Percentiles rank a stretch among this genome's conserved stretches.
Conservation (phyloP, 164 flowering plant genomes). For the Dillenia turbinata region DNA sequence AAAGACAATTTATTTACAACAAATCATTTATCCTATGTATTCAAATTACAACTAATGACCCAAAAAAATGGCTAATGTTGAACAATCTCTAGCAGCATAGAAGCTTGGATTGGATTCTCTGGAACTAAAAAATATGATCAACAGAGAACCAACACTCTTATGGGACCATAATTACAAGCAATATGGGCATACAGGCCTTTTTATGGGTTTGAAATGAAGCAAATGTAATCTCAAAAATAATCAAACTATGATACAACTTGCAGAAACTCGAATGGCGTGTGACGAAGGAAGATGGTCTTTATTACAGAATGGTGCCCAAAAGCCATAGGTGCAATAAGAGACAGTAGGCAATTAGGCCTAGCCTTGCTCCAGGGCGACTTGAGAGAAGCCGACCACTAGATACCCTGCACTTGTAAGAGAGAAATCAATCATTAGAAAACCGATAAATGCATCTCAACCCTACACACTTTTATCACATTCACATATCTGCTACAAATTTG, state of each 20-base stretch:
- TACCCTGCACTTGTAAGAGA: constrained; percentile 51
- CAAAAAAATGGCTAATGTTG: not conserved
- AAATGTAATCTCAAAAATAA: no score
- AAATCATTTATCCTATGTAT: no score
- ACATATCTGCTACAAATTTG: no score
- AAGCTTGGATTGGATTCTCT: constrained; percentile 32
- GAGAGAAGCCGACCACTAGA: constrained; percentile 74
- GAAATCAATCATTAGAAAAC: no score
- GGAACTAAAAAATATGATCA: constrained; percentile 32
- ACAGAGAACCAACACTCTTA: constrained; percentile 22
- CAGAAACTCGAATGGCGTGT: constrained; percentile 3
- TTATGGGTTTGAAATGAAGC: no score
- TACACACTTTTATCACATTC: no score
- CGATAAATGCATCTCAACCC: no score
- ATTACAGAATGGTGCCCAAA: constrained; percentile 71
- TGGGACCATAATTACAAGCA: no score
- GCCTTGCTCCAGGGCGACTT: constrained; percentile 85
- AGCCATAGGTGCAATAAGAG: constrained; percentile 79
- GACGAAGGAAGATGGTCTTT: constrained; percentile 1
- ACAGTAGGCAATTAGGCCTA: constrained; percentile 74
- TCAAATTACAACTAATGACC: no score
- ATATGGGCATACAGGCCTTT: no score
- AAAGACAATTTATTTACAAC: no score
- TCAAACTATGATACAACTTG: constrained; percentile 25
- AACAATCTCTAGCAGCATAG: constrained; percentile 12